Base-by-base conservation (phyloP, 768 basidiomycete genomes). In the Coprinopsis sp. region DNA sequence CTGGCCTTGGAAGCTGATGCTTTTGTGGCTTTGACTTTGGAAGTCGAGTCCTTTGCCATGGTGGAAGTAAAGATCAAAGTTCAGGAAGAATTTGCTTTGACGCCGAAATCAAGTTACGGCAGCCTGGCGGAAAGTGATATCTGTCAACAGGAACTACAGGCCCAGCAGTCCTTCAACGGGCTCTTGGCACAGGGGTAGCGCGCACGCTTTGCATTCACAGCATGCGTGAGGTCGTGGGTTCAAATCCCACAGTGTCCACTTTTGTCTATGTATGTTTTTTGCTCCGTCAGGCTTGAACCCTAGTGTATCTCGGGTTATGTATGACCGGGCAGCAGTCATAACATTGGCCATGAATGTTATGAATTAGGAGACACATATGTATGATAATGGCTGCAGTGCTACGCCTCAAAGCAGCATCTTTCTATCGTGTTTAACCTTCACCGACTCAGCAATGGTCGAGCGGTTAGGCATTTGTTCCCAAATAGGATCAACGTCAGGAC, bases 401-500 rank as follows among this genome's bases (percentile, higher is more conserved):
- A 54, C 46, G n/a, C n/a, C n/a, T n/a, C 44, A 64, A 16, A 60
- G 36, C 2, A 42, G 45, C 49, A 76, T 58, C 40, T 65, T 67
- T 22, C 88, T 74, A 55, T 85, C 74, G 54, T 95, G 93, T 56
- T 78, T 77, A 25, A 95, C 79, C 18, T 60, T 54, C 37, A 95
- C 84, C 5, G 87, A 69, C 36, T 82, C 80, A 0, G 68, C 16
- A 2, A 59, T 62, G 38, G 67, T 82, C 10, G 84, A 77, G 59
- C 72, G 81, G 52, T 85, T 78, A 3, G 87, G 69, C 82, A 87
- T 85, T 27, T 64, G 60, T 64, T 97, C 95, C 95, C 95, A 99
- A 44, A 99, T 87, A 5, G 95, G 95, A 56, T 98, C 95, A 5
- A 99, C 91, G 58, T 98, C 94, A 0, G 95, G 95, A 33, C 94